Percentiles rank a stretch among this genome's conserved stretches.
These are phyloP conservation scores for Cryptococcus sp. DNA, from an alignment of 1,284 basidiomycete genomes.

Conservation along the genomic window DNA sequence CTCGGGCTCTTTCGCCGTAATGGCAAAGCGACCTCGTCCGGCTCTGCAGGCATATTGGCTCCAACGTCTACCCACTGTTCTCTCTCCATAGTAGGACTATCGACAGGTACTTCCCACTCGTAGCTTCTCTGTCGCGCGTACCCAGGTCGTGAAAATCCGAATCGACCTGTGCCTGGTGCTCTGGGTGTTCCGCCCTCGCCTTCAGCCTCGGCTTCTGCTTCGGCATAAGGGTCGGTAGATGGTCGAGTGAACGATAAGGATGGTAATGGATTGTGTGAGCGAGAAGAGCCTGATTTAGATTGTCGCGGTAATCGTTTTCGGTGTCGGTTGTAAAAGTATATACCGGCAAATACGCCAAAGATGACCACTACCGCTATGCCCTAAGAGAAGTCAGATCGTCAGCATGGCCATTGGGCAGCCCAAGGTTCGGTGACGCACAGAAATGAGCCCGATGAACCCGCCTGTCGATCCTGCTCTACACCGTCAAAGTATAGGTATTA, in stretches of 20 bases:
- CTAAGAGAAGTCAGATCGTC: conserved; percentile 1
- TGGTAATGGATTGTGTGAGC: conserved; percentile 10
- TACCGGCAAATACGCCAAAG: conserved; percentile 10
- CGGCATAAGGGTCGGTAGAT: conserved; percentile 21
- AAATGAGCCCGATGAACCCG: conserved; percentile 22
- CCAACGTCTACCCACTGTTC: conserved; percentile 6
- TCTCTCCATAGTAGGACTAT: neutral
- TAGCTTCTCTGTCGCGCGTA: conserved; percentile 19
- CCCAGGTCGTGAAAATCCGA: conserved; percentile 15
- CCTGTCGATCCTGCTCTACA: conserved; percentile 22
- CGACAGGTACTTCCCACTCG: conserved; percentile 17
- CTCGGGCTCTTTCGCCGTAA: conserved; percentile 6
- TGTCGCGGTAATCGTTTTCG: conserved; percentile 7
- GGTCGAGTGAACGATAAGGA: conserved; percentile 18
- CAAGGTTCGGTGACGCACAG: conserved; percentile 2
- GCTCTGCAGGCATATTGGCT: conserved; percentile 10
- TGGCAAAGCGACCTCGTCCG: conserved; percentile 17
- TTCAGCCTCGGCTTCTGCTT: neutral
- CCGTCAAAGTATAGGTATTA: neutral
- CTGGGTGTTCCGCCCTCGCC: neutral
- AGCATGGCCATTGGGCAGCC: neutral
- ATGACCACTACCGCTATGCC: conserved; percentile 15
- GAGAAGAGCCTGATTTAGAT: neutral
- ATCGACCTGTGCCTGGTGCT: neutral
- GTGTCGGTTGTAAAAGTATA: conserved; percentile 21